Base-by-base conservation (phyloP, 2,329 filamentous ascomycete genomes). In the Anisogramma anomala region DNA sequence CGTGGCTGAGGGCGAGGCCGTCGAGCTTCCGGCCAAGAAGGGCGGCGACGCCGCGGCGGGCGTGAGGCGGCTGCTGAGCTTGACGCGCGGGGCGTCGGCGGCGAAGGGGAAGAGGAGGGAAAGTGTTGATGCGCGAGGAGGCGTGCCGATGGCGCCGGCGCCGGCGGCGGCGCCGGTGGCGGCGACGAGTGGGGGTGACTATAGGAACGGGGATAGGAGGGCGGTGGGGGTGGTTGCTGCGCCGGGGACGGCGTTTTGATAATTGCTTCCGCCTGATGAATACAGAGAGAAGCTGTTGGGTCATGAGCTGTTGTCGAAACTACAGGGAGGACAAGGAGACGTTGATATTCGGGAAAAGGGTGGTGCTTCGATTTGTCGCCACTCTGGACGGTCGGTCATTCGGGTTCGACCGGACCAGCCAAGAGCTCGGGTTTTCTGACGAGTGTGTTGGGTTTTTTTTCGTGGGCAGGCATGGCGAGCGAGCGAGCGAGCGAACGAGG, bases 1-100 rank as follows among this genome's bases (percentile, higher is more conserved):
- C n/a, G 57, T 60, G 17, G 35, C 46, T 5, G 50, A 49, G 14
- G 48, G 48, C 3, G 43, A 49, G 30, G 46, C 46, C 25, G 33
- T 50, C 25, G 44, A 50, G 32, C 28, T 45, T 35, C 42, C 42
- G 23, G 32, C 19, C 14, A 36, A 23, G 23, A 43, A 9, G 34
- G 38, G 9, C 9, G 38, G 9, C 9, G 22, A 23, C 6, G 22
- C 6, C 9, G 22, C 11, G 17, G 44, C 36, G 28, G 33, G 25
- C 28, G 34, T 48, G 20, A 47, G 39, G 40, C 33, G 44, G 20
- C 23, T 46, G n/a, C 37, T 48, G 17, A 45, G 46, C 19, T 30
- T 48, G 15, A 46, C 19, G 8, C 39, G 43, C 10, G 33, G 43
- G 8, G 41, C 42, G n/a, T n/a, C n/a, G 30, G 37, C 36, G 26